A percentile compares a stretch with the other conserved stretches of the same genome.
phyloP scores from a whole-genome alignment of 129 eudicot species.

The Helianthus annuus region HanXRQr2.0-SUNRISE NC_035449.2:12677385-12677884 shows the following conservation, averaged over 20 bases:
- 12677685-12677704: too few relatives aligned
- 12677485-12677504: constrained; percentile 90
- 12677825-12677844: too few relatives aligned
- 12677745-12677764: too few relatives aligned
- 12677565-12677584: constrained; percentile 86
- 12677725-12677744: too few relatives aligned
- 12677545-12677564: constrained; percentile 1
- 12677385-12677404: not conserved
- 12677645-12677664: constrained; percentile 45
- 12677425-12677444: constrained; percentile 21
- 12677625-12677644: constrained; percentile 70
- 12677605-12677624: constrained; percentile 65
- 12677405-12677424: not conserved
- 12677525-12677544: not conserved
- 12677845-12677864: too few relatives aligned
- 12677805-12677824: too few relatives aligned
- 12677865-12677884: too few relatives aligned
- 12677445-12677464: constrained; percentile 41
- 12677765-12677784: too few relatives aligned
- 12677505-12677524: constrained; percentile 44
- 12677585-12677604: constrained; percentile 96
- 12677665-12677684: not conserved
- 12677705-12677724: too few relatives aligned
- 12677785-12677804: too few relatives aligned
- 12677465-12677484: constrained; percentile 87